A percentile compares a stretch with the other conserved stretches of the same genome.
phyloP scores from a whole-genome alignment of 495 filamentous ascomycete species.

The Recurvomyces mirabilis region DNA sequence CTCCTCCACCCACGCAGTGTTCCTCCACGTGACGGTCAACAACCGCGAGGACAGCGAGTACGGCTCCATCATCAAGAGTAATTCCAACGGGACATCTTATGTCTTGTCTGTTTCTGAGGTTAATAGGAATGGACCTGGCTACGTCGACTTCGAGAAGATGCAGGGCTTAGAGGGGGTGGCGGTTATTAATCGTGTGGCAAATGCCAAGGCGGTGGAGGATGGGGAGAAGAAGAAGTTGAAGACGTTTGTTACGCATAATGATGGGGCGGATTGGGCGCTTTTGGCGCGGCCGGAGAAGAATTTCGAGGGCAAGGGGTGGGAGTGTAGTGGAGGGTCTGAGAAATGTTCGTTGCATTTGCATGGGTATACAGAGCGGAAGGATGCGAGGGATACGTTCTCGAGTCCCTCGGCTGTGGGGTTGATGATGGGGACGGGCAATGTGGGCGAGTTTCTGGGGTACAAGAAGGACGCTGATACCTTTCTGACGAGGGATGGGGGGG shows the following conservation, averaged over 20 bases:
- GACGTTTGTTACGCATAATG: slow-evolving; percentile 89
- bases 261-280: slow-evolving; percentile 74
- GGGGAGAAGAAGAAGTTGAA: slow-evolving; percentile 67
- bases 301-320: slow-evolving; percentile 53
- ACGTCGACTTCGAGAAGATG: slow-evolving; percentile 95
- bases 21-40: slow-evolving; percentile 77
- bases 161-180: slow-evolving; percentile 80
- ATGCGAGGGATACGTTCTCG: slow-evolving; percentile 71
- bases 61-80: slow-evolving; percentile 90
- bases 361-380: slow-evolving; percentile 78
- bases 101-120: slow-evolving; percentile 66
- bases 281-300: slow-evolving; percentile 56
- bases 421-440: slow-evolving; percentile 85
- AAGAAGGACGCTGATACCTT: slow-evolving; percentile 68
- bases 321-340: slow-evolving; percentile 48
- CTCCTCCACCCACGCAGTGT: slow-evolving; percentile 82
- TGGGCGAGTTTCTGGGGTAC: slow-evolving; percentile 54
- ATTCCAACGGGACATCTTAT: slow-evolving; percentile 94
- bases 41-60: slow-evolving; percentile 48
- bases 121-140: slow-evolving; percentile 62
- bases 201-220: slow-evolving; percentile 48
- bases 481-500: slow-evolving; percentile 77
- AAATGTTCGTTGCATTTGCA: slow-evolving; percentile 84
- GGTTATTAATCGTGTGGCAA: slow-evolving; percentile 73
- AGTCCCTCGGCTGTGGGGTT: slow-evolving; percentile 81